phyloP scores from a whole-genome alignment of 2,329 filamentous ascomycete species.

The Allantophomopsis lycopodina region DNA sequence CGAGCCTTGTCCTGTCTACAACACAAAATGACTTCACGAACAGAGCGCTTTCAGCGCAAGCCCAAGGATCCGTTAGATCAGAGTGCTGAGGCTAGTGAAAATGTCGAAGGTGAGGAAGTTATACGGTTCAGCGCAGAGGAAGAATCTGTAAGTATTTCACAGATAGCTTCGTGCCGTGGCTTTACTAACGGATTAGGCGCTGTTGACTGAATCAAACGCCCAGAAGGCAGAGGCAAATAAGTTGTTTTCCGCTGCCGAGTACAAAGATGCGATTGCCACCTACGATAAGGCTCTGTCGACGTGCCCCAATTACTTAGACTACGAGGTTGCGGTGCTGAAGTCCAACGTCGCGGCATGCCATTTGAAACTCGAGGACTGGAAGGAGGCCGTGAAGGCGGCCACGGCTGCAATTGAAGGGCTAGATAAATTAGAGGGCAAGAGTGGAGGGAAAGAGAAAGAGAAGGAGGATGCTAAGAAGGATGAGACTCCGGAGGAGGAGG shows the following conservation, averaged over 20 bases:
- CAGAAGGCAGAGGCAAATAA: conserved; percentile 67
- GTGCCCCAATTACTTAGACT: conserved; percentile 76
- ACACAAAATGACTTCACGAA: conserved; percentile 10
- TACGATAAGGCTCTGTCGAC: conserved; percentile 71
- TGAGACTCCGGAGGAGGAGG: conserved; percentile 22
- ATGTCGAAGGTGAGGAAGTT: conserved; percentile 11
- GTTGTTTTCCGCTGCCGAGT: conserved; percentile 61
- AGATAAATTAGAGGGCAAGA: conserved; percentile 36
- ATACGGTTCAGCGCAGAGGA: conserved; percentile 25
- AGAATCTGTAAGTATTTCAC: conserved; percentile 21
- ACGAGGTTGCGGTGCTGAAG: conserved; percentile 73
- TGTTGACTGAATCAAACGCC: conserved; percentile 57
- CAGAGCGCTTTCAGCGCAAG: conserved; percentile 17
- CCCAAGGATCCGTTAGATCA: conserved; percentile 6
- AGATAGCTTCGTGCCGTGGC: background rate
- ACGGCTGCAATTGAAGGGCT: conserved; percentile 60
- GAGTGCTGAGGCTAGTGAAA: background rate
- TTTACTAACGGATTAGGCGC: conserved; percentile 28
- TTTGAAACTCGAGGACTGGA: conserved; percentile 75
- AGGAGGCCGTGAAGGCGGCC: conserved; percentile 63
- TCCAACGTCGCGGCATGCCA: conserved; percentile 87
- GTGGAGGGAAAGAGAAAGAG: conserved; percentile 10
- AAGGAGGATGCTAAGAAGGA: conserved; percentile 12
- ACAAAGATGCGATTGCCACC: conserved; percentile 63
- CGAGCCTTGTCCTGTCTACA: too few relatives aligned